These are phyloP conservation scores for Sesbania bispinosa DNA, from an alignment of 306 rosid species.

Conservation along the genomic window DNA sequence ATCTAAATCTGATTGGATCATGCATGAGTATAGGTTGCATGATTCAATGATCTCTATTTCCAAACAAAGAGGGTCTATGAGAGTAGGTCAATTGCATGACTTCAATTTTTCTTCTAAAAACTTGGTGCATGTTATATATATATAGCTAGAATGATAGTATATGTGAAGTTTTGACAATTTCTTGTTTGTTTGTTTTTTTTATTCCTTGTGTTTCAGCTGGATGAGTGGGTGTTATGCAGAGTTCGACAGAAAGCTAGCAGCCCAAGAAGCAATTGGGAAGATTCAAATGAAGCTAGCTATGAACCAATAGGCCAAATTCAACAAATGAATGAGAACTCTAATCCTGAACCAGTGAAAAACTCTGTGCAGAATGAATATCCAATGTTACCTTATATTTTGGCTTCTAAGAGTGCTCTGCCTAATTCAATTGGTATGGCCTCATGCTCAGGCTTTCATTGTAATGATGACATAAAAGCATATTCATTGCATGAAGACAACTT, in stretches of 20 bases:
- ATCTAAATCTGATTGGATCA: conserved; percentile 69
- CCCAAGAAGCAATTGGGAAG: conserved; percentile 42
- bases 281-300: conserved; percentile 28
- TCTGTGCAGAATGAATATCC: conserved; percentile 47
- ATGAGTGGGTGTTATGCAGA: conserved; percentile 77
- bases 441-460: conserved; percentile 26
- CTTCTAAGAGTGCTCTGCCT: conserved; percentile 33
- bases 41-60: conserved; percentile 40
- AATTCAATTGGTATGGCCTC: conserved; percentile 33
- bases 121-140: too few relatives aligned
- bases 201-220: conserved; percentile 44
- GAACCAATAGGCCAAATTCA: conserved; percentile 33
- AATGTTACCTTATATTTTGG: conserved; percentile 60
- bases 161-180: conserved; percentile 11
- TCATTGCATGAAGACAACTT: conserved; percentile 25
- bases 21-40: conserved; percentile 74
- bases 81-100: conserved; percentile 48
- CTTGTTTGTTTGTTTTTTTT: not conserved
- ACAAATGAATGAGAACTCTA: conserved; percentile 33
- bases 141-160: too few relatives aligned
- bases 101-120: not conserved
- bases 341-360: conserved; percentile 38
- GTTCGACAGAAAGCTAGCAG: conserved; percentile 43
- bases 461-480: conserved; percentile 17
- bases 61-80: conserved; percentile 51